phyloP scores from a whole-genome alignment of 2,329 filamentous ascomycete genomes.

The Macrophomina pseudophaseolina region DNA sequence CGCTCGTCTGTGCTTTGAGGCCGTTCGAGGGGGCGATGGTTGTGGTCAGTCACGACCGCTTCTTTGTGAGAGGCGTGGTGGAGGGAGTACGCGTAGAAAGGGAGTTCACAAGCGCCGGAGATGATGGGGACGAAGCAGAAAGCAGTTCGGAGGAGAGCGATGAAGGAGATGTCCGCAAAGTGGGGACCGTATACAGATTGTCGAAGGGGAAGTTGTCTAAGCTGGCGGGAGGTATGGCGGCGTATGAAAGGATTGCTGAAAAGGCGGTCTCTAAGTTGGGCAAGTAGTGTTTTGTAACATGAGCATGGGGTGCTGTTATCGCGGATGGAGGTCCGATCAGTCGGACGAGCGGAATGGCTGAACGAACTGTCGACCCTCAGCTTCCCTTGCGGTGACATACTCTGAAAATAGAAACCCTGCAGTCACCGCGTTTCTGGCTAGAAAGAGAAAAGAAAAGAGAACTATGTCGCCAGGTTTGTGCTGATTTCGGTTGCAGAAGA shows the following conservation, averaged over 20 bases:
- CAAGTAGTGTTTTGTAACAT: conserved; percentile 16
- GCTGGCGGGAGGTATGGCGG: conserved; percentile 45
- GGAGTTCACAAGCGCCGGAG: conserved; percentile 65
- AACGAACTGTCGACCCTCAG: too few relatives aligned
- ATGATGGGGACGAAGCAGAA: conserved; percentile 59
- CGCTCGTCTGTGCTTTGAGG: conserved; percentile 69
- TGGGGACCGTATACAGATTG: conserved; percentile 43
- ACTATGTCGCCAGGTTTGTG: too few relatives aligned
- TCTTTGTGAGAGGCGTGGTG: conserved; percentile 75
- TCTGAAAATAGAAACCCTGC: too few relatives aligned
- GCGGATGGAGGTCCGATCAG: too few relatives aligned
- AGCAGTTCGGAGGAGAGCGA: conserved; percentile 54
- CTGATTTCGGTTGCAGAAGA: too few relatives aligned
- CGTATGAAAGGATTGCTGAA: conserved; percentile 45
- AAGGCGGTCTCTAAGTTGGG: conserved; percentile 37
- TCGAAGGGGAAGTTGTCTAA: conserved; percentile 40
- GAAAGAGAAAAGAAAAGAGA: too few relatives aligned
- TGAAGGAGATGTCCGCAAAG: conserved; percentile 54
- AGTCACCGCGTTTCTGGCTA: too few relatives aligned
- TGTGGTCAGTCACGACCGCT: conserved; percentile 81
- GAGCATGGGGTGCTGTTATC: too few relatives aligned
- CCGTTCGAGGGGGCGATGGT: conserved; percentile 76
- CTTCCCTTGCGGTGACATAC: too few relatives aligned
- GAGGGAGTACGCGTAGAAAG: conserved; percentile 53
- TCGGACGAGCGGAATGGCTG: too few relatives aligned